These are phyloP conservation scores for Trametes gibbosa DNA, from an alignment of 768 basidiomycete genomes.

Conservation along the genomic window DNA sequence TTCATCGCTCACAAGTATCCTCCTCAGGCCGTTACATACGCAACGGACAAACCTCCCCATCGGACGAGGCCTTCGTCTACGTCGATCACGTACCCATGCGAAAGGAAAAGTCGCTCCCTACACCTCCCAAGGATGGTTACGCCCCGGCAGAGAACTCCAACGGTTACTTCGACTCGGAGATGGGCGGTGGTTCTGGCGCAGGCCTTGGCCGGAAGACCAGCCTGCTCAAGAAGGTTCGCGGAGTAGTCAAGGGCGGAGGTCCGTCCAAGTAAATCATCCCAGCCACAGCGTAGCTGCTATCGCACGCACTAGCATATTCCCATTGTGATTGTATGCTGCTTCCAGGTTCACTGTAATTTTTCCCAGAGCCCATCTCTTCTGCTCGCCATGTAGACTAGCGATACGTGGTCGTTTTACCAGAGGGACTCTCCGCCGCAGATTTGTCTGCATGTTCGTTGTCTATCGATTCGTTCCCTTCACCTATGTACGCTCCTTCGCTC, in stretches of 20 bases:
- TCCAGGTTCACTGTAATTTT: slow-evolving; percentile 7
- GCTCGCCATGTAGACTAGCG: slow-evolving; percentile 19
- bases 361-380: slow-evolving; percentile 10
- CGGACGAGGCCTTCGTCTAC: slow-evolving; percentile 61
- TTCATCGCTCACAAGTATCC: slow-evolving; percentile 71
- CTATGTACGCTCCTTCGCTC: slow-evolving; percentile 3
- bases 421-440: slow-evolving; percentile 10
- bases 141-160: slow-evolving; percentile 30
- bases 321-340: slow-evolving; percentile 12
- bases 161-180: slow-evolving; percentile 50
- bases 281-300: not conserved
- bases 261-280: slow-evolving; percentile 38
- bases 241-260: slow-evolving; percentile 52
- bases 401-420: slow-evolving; percentile 18
- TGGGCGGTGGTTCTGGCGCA: slow-evolving; percentile 31
- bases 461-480: not conserved
- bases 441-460: not conserved
- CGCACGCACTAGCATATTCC: not conserved
- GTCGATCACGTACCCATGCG: slow-evolving; percentile 44
- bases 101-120: slow-evolving; percentile 54
- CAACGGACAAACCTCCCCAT: slow-evolving; percentile 32
- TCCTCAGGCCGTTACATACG: slow-evolving; percentile 72
- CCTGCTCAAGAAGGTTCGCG: slow-evolving; percentile 76
- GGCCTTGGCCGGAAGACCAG: slow-evolving; percentile 72
- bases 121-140: slow-evolving; percentile 38